These are phyloP conservation scores for Lyophyllum shimeji DNA, from an alignment of 768 basidiomycete species.

Conservation along the genomic window DNA sequence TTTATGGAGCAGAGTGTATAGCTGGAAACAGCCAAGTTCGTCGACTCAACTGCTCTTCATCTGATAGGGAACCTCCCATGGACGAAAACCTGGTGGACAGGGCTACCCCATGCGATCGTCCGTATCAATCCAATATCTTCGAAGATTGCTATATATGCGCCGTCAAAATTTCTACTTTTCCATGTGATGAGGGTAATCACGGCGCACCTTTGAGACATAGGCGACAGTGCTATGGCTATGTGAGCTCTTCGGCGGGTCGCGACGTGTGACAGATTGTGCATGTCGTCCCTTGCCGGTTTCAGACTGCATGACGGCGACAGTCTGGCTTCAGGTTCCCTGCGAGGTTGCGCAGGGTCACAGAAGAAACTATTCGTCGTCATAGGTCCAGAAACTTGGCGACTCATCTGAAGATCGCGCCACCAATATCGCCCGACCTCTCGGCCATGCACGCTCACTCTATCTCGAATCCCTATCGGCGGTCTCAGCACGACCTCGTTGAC, in stretches of 20 bases:
- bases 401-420: neutral
- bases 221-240: neutral
- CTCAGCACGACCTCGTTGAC: neutral
- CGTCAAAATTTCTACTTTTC: neutral
- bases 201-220: neutral
- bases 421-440: neutral
- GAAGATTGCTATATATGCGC: neutral
- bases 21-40: neutral
- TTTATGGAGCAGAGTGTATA: neutral
- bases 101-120: neutral
- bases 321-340: neutral
- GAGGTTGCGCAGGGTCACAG: neutral
- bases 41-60: neutral
- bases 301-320: neutral
- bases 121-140: neutral
- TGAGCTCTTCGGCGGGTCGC: neutral
- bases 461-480: too few relatives aligned
- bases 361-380: neutral
- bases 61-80: neutral
- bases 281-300: neutral
- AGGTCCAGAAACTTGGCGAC: neutral
- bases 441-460: too few relatives aligned
- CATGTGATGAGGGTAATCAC: neutral
- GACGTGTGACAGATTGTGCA: neutral
- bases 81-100: too few relatives aligned